Evolutionary conservation across 2,329 filamentous ascomycete species (phyloP).

Genomic region (Botryosphaeria dothidea): DNA sequence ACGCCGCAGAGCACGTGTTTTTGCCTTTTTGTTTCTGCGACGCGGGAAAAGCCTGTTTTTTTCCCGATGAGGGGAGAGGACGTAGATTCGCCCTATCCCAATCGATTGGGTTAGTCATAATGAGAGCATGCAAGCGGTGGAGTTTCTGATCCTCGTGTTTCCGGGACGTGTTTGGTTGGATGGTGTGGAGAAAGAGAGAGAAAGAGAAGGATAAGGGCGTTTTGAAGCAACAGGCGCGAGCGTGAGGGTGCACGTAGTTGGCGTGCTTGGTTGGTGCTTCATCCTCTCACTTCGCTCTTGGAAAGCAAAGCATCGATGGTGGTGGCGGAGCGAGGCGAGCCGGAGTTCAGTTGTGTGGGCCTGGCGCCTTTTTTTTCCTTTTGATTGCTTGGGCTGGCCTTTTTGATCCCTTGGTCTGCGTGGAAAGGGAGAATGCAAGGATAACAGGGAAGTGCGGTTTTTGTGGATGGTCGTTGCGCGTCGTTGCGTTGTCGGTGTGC

Average conservation of each 20-base stretch:
- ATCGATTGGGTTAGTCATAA: conserved; percentile 7
- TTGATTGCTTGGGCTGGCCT: no score
- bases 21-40: neutral
- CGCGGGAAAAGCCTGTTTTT: neutral
- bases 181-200: no score
- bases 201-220: neutral
- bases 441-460: no score
- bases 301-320: no score
- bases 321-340: neutral
- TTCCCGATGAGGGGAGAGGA: neutral
- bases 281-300: neutral
- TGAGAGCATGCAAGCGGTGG: no score
- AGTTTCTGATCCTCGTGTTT: no score
- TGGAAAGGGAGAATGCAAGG: no score
- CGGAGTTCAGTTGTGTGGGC: neutral
- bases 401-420: no score
- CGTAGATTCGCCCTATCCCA: neutral
- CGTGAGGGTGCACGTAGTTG: neutral
- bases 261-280: neutral
- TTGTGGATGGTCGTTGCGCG: no score
- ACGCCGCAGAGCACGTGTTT: neutral
- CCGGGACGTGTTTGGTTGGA: no score
- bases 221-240: neutral
- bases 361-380: no score
- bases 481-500: no score